A percentile compares a stretch with the other conserved stretches of the same genome.
Conservation (phyloP, 805 yeast species). For the Ogataea nitratoaversa region DNA sequence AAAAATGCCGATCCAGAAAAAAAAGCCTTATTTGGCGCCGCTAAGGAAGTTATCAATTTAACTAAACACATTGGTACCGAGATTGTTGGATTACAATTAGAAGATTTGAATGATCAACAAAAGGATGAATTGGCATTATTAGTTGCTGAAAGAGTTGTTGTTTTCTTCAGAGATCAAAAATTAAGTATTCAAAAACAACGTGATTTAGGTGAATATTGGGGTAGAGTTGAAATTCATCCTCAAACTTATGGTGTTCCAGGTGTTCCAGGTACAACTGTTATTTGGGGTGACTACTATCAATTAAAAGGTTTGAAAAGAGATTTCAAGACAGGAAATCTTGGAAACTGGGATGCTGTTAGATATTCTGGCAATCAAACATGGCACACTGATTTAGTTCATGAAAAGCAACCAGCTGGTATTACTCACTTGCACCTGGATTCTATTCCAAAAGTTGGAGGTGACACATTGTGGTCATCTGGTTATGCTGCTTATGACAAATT, state of each 20-base stretch:
- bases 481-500: constrained; percentile 55
- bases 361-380: constrained; percentile 29
- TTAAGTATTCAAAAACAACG: constrained; percentile 39
- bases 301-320: constrained; percentile 20
- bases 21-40: constrained; percentile 39
- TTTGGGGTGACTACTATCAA: constrained; percentile 37
- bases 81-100: constrained; percentile 42
- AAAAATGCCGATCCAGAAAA: constrained; percentile 38
- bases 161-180: constrained; percentile 47
- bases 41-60: constrained; percentile 37
- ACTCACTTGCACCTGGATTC: constrained; percentile 52
- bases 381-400: constrained; percentile 56
- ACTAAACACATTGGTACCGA: constrained; percentile 49
- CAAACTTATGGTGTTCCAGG: constrained; percentile 33
- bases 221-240: constrained; percentile 39
- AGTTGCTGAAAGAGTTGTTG: constrained; percentile 47
- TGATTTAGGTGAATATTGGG: constrained; percentile 43
- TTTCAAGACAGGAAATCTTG: constrained; percentile 20
- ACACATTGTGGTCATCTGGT: constrained; percentile 55
- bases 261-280: constrained; percentile 35
- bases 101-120: constrained; percentile 39
- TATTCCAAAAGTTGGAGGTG: constrained; percentile 49
- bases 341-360: constrained; percentile 16
- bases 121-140: constrained; percentile 45
- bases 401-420: constrained; percentile 52